Percentiles rank a stretch among this genome's conserved stretches.
Evolutionary conservation across 2,329 filamentous ascomycete genomes (phyloP).

Genomic region (Claviceps fusiformis): DNA sequence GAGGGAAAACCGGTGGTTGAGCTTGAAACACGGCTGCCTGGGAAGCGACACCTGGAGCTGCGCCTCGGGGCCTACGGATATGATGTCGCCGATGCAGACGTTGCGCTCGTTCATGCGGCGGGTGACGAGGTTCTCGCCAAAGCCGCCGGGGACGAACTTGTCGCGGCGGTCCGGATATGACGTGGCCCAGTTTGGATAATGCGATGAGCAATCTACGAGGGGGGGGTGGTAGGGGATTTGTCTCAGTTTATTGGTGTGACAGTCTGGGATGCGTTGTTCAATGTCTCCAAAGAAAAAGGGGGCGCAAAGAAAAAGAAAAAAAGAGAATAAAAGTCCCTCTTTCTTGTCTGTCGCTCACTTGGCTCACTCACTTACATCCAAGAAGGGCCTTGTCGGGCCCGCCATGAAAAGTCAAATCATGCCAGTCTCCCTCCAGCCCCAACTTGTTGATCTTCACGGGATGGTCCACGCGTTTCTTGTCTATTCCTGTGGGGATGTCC

Average conservation of each 20-base stretch:
- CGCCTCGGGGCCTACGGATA: conserved; percentile 35
- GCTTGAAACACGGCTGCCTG: conserved; percentile 49
- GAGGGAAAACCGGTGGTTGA: conserved; percentile 53
- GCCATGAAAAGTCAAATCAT: conserved; percentile 48
- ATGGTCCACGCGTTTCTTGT: conserved; percentile 32
- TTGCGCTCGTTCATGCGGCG: conserved; percentile 47
- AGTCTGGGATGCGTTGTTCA: background rate
- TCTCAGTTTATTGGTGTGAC: background rate
- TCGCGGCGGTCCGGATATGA: conserved; percentile 37
- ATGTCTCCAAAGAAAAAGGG: no score
- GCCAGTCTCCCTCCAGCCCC: conserved; percentile 46
- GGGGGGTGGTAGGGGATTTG: background rate
- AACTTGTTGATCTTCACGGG: conserved; percentile 31
- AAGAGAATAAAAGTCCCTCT: background rate
- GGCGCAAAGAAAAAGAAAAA: no score
- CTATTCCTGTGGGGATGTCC: conserved; percentile 40
- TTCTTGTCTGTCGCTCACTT: conserved; percentile 12
- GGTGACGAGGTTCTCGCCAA: conserved; percentile 52
- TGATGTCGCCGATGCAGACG: conserved; percentile 50
- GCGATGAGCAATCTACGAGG: conserved; percentile 38
- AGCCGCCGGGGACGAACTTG: conserved; percentile 42
- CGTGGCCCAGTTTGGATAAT: conserved; percentile 41
- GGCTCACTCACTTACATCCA: conserved; percentile 23
- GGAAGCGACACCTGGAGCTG: conserved; percentile 47
- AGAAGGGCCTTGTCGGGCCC: conserved; percentile 51